Percentiles rank a stretch among this genome's conserved stretches.
phyloP scores from a whole-genome alignment of 768 basidiomycete genomes.

The Lentinula boryana region DNA sequence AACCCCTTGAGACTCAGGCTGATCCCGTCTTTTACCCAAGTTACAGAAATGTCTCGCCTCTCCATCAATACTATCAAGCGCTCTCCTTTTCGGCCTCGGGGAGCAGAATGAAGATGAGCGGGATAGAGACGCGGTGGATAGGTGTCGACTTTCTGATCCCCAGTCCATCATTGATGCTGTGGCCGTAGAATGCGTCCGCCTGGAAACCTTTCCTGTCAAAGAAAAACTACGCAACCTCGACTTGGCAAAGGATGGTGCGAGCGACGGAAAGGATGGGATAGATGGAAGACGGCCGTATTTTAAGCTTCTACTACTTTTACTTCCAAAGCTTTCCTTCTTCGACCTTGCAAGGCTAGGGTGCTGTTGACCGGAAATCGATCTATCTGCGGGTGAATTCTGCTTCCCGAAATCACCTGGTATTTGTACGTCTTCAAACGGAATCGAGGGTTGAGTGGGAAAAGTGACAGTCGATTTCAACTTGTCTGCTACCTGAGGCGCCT shows the following conservation, averaged over 20 bases:
- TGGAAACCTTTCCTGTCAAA: neutral
- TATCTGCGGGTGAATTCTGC: neutral
- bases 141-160: neutral
- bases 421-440: neutral
- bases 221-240: neutral
- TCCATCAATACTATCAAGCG: neutral
- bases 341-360: neutral
- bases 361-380: neutral
- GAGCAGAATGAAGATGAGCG: conserved; percentile 4
- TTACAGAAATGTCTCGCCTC: neutral
- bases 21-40: neutral
- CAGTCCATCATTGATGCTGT: neutral
- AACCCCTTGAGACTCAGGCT: neutral
- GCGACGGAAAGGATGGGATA: neutral
- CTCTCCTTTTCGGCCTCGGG: conserved; percentile 3
- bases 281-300: neutral
- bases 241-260: neutral
- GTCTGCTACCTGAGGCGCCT: neutral
- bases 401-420: neutral
- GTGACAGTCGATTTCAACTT: neutral
- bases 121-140: neutral
- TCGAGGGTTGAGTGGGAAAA: neutral
- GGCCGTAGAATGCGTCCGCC: neutral
- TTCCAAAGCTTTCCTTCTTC: neutral
- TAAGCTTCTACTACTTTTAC: neutral